Evolutionary conservation across 2,329 filamentous ascomycete genomes (phyloP).

Genomic region (Colletotrichum liaoningense): DNA sequence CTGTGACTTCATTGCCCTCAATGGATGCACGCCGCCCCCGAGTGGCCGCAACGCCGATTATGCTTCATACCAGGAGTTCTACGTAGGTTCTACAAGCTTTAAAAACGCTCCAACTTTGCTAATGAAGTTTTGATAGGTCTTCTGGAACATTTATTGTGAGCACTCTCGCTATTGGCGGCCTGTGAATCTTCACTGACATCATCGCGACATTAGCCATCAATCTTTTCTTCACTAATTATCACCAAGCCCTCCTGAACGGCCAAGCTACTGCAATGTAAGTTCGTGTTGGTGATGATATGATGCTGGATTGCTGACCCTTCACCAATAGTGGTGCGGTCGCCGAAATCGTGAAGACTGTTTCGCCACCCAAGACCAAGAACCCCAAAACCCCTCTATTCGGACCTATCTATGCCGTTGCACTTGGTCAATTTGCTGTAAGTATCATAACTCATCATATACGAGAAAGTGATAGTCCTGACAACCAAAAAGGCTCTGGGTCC

Average conservation of each 20-base stretch:
- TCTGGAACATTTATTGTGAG: conserved; percentile 24
- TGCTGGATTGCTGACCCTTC: not conserved
- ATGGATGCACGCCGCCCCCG: conserved; percentile 14
- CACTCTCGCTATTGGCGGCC: not conserved
- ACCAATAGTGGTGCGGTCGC: conserved; percentile 3
- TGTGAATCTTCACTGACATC: not conserved
- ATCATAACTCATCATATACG: not conserved
- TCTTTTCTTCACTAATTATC: conserved; percentile 20
- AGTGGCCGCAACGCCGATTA: conserved; percentile 6
- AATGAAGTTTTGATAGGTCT: not conserved
- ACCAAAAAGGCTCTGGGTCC: not conserved
- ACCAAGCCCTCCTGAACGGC: conserved; percentile 8
- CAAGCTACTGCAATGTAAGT: conserved; percentile 14
- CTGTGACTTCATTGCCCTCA: conserved; percentile 16
- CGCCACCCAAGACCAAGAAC: not conserved
- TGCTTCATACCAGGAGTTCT: conserved; percentile 10
- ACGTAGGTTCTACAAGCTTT: not conserved
- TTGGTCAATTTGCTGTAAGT: conserved; percentile 17
- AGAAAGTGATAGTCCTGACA: not conserved
- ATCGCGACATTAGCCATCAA: not conserved
- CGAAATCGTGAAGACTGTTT: conserved; percentile 10
- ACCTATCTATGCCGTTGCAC: not conserved
- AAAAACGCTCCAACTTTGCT: not conserved
- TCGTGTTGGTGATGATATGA: too few species aligned
- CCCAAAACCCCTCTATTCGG: not conserved